Evolutionary conservation across 169 alveolate genomes (phyloP).

Genomic region (Plasmodium inui): DNA sequence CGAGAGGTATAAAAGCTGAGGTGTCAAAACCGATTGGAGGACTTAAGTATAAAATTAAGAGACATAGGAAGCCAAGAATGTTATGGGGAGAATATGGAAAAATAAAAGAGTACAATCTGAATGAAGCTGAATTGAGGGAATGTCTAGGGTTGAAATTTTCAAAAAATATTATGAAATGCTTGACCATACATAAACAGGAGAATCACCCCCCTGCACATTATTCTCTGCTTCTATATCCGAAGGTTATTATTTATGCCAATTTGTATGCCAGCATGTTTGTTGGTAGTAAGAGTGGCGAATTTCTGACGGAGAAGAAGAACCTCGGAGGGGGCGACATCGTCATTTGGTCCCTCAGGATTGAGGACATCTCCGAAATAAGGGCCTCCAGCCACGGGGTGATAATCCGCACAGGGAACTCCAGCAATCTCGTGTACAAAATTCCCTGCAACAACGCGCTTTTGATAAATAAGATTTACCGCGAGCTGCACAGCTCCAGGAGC

Average conservation of each 20-base stretch:
- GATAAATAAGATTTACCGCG: constrained; percentile 59
- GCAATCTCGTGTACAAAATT: constrained; percentile 36
- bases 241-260: constrained; percentile 71
- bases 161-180: constrained; percentile 83
- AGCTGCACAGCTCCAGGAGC: constrained; percentile 54
- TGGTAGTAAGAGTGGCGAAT: constrained; percentile 9
- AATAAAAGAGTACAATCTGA: constrained; percentile 81
- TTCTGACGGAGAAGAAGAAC: constrained; percentile 17
- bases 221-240: constrained; percentile 56
- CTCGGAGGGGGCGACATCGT: constrained; percentile 46
- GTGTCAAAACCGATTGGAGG: constrained; percentile 87
- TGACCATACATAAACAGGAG: constrained; percentile 72
- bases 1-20: constrained; percentile 91
- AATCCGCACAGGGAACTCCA: constrained; percentile 8
- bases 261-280: constrained; percentile 33
- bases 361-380: constrained; percentile 64
- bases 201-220: constrained; percentile 72
- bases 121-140: constrained; percentile 88
- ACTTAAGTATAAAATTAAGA: constrained; percentile 78
- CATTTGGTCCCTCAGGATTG: constrained; percentile 73
- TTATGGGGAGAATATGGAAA: constrained; percentile 90
- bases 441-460: constrained; percentile 68
- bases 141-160: constrained; percentile 85
- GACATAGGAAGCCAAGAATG: constrained; percentile 91
- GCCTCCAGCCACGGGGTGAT: constrained; percentile 74